Evolutionary conservation across 1,284 basidiomycete species (phyloP), one percentile per base, ranked within the genome.

Genomic region (Ceratobasidium sp.): DNA sequence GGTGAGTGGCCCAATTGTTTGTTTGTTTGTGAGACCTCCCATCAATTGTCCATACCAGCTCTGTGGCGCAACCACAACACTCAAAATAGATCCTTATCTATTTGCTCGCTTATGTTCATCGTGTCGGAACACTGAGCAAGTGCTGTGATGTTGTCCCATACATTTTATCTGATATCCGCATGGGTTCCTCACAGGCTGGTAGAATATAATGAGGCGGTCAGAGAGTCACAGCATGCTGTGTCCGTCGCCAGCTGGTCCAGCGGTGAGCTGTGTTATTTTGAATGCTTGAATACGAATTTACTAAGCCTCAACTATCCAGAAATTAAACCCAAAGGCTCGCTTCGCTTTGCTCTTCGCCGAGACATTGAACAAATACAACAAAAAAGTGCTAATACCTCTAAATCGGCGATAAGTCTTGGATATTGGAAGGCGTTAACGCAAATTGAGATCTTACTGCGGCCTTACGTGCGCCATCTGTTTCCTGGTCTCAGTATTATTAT

Each of bases 81-180:
- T 22, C 22, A 43, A 64, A 29, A 37, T 41, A 46, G 62, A 64
- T 14, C 62, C 62, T 4, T 64, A 48, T 27, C 13, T 64, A 19
- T 41, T 14, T 24, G 62, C 29, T 14, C 37, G 62, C 9, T 29
- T 64, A 16, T 64, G 62, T 27, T 13, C 62, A 29, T 9, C 41
- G 14, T 64, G 62, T 29, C 62, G 62, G 16, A 41, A 64, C 24
- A 64, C 41, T 46, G 13, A 22, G 62, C 48, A 43, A 11, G 41
- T 29, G 19, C 7, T 51, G 16, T 7, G 24, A 43, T 43, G 16
- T 16, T 16, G 7, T 43, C 1, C 16, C 41, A 8, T 16, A 16
- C 41, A n/a, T n/a, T n/a, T n/a, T 56, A 24, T 8, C 31, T 8
- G 24, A 29, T 43, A 13, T 43, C 7, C 9, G 41, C 41, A 16